phyloP scores from a whole-genome alignment of 2,329 filamentous ascomycete genomes.

The Intubia oerlemansii region DNA sequence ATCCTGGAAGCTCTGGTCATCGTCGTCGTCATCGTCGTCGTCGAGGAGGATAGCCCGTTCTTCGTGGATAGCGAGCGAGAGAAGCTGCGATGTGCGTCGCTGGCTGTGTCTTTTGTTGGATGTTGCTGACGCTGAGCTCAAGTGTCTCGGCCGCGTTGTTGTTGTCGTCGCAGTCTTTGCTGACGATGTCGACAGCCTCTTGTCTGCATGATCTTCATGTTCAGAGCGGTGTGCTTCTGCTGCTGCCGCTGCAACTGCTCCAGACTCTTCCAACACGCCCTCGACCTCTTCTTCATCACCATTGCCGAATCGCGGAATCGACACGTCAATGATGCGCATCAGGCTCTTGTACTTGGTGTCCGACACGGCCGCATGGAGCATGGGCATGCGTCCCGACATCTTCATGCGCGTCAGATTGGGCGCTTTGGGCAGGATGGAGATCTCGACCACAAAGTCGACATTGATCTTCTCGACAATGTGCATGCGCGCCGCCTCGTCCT shows the following conservation, averaged over 20 bases:
- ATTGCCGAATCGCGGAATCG: constrained; percentile 62
- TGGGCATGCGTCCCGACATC: constrained; percentile 76
- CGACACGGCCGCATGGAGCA: constrained; percentile 78
- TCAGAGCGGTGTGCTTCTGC: no score
- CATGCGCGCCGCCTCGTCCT: constrained; percentile 46
- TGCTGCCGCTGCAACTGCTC: no score
- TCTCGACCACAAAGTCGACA: constrained; percentile 88
- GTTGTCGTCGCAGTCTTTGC: constrained; percentile 8
- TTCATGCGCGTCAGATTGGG: constrained; percentile 82
- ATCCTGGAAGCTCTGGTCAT: constrained; percentile 46
- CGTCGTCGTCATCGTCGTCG: constrained; percentile 32
- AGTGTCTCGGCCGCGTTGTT: constrained; percentile 18
- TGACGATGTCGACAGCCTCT: no score
- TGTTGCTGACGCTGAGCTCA: constrained; percentile 23
- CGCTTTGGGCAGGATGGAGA: constrained; percentile 90
- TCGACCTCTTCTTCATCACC: constrained; percentile 12
- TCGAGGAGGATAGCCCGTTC: constrained; percentile 62
- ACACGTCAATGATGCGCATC: constrained; percentile 91
- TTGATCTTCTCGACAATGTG: constrained; percentile 96
- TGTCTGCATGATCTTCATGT: no score
- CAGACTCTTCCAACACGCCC: constrained; percentile 9
- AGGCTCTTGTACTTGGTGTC: constrained; percentile 93
- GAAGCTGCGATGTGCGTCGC: constrained; percentile 47
- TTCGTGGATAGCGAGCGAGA: constrained; percentile 34
- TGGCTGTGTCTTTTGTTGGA: constrained; percentile 24